A percentile compares a stretch with the other conserved stretches of the same genome.
phyloP scores from a whole-genome alignment of 31 red algal genomes.

The Asparagopsis taxiformis region DNA sequence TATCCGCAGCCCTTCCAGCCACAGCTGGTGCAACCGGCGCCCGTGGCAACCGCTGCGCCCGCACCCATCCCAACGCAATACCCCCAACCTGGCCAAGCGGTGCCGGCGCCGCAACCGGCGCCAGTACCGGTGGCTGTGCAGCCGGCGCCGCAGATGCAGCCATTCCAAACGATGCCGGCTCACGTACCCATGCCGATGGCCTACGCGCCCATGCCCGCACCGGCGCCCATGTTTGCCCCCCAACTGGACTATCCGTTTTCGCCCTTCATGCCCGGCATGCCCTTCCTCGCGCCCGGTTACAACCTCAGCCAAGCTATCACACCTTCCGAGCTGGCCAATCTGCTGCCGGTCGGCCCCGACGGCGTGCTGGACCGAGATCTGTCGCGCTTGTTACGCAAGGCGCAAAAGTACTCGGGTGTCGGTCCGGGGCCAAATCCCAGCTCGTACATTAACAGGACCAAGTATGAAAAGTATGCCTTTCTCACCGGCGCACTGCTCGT shows the following conservation, averaged over 20 bases:
- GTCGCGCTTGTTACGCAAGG: conserved; percentile 24
- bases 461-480: conserved; percentile 53
- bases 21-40: neutral
- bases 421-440: neutral
- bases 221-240: neutral
- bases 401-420: conserved; percentile 16
- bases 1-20: conserved; percentile 22
- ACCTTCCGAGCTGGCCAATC: conserved; percentile 19
- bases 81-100: neutral
- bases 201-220: neutral
- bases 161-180: too few relatives aligned
- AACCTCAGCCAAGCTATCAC: conserved; percentile 10
- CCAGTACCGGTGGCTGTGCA: too few relatives aligned
- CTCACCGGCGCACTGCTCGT: conserved; percentile 29
- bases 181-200: conserved; percentile 8
- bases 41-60: neutral
- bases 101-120: neutral
- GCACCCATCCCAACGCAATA: neutral
- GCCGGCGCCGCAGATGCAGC: too few relatives aligned
- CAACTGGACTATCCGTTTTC: conserved; percentile 4
- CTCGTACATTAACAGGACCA: too few relatives aligned
- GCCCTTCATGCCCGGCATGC: conserved; percentile 1
- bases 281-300: neutral
- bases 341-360: conserved; percentile 6
- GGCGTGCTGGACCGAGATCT: conserved; percentile 16